Base-by-base conservation (phyloP, 2,329 filamentous ascomycete species). In the Fusarium austroafricanum region DNA sequence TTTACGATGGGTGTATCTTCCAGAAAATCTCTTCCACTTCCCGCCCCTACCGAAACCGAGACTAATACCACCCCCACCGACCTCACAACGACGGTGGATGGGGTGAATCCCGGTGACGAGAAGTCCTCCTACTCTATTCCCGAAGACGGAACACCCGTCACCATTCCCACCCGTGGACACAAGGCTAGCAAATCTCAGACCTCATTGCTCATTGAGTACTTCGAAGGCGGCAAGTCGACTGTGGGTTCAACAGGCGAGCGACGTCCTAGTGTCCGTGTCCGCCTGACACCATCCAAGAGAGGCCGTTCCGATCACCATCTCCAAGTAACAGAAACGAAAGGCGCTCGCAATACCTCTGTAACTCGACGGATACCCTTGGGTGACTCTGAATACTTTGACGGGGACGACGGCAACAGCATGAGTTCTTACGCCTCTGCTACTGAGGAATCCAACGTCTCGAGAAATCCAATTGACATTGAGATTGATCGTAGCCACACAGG, bases 201-300 rank as follows among this genome's bases (percentile, higher is more conserved):
- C 37, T 96, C 93, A 57, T 85, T 97, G 70, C 84, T 97, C 73
- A 97, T 97, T 75, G 94, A 97, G 81, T 97, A 97, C 80, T 97
- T 96, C 75, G 94, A 97, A 81, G 92, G 89, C 71, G 89, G 90
- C 67, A 94, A 92, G 55, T 71, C 61, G 42, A 80, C 84, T 58
- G 83, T 83, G 67, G 77, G 80, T 40, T 82, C 86, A 57, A 84
- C 84, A 72, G 83, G 84, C 72, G 86, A 89, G 72, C 90, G 91
- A 73, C 90, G 92, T 72, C 94, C 94, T 14, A 97, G 93, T 77
- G 93, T 97, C 54, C 87, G 87, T 75, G 84, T 92, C 79, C 87
- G 89, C 80, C 86, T 97, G 65, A 96, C 93, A 15, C 94, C 94
- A 15, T 93, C 92, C 73, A 90, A 88, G 77, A 88, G 85, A 77